Conservation (phyloP, 2,329 filamentous ascomycete species). For the Lachnellula arida region DNA sequence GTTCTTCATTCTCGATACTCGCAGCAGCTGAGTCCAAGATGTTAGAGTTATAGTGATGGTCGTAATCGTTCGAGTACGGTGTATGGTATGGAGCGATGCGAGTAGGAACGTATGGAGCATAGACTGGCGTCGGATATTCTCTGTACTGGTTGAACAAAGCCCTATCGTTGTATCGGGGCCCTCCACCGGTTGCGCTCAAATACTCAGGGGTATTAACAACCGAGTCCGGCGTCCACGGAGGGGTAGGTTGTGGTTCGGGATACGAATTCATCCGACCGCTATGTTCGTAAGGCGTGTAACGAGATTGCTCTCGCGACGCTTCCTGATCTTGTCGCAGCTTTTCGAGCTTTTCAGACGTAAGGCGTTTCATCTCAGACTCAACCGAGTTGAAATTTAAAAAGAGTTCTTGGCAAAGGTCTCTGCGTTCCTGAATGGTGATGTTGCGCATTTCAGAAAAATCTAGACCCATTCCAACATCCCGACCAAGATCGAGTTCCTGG, state of each 20-base stretch:
- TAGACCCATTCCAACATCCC: too few species aligned
- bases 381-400: too few species aligned
- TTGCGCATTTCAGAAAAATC: too few species aligned
- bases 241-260: slow-evolving; percentile 39
- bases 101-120: slow-evolving; percentile 36
- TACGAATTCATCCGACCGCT: slow-evolving; percentile 30
- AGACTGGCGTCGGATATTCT: slow-evolving; percentile 28
- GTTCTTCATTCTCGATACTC: too few species aligned
- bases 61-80: slow-evolving; percentile 42
- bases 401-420: too few species aligned
- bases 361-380: too few species aligned
- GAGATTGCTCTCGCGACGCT: slow-evolving; percentile 26
- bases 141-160: slow-evolving; percentile 46
- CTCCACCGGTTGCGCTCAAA: slow-evolving; percentile 41
- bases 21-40: slow-evolving; percentile 43
- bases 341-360: too few species aligned
- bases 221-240: slow-evolving; percentile 48
- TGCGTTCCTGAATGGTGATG: too few species aligned
- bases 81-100: slow-evolving; percentile 44
- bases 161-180: slow-evolving; percentile 48
- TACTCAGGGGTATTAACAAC: slow-evolving; percentile 51
- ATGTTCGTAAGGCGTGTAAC: slow-evolving; percentile 29
- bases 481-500: too few species aligned
- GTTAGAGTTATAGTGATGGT: slow-evolving; percentile 31
- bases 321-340: too few species aligned